Evolutionary conservation across 2,329 filamentous ascomycete species (phyloP), one percentile per base, ranked within the genome.

Genomic region (Fusarium oxysporum): DNA sequence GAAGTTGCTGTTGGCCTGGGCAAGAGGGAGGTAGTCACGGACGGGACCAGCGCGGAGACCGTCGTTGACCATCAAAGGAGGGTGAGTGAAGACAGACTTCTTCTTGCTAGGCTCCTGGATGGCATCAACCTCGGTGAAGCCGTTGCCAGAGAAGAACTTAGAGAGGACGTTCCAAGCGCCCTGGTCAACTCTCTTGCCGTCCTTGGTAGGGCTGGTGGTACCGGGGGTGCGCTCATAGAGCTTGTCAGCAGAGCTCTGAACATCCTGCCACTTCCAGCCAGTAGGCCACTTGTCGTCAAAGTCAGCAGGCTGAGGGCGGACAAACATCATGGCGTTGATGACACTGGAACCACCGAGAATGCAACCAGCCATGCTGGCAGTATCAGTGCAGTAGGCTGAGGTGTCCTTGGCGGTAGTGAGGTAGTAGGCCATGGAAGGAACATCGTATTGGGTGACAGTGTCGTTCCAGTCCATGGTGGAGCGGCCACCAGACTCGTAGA

Each of bases 321-420:
- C 92, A 88, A 90, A 93, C 38, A 93, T 84, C 48, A 90, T 91
- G 56, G 91, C 89, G 73, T 93, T 93, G 76, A 93, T 85, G 33
- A 90, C 88, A 19, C 89, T 88, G 12, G 90, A 89, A 62, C 92
- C 92, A 54, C 92, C 92, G 6, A 93, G 86, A 47, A 93, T 85
- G 70, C 92, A 93, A 19, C 91, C 92, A 17, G 91, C 90, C 90
- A 93, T 92, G 76, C 92, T 89, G 70, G 92, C 91, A n/a, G 89
- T 90, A 78, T 93, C 92, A 4, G 75, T 73, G 51, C 86, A 86
- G 80, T 92, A 93, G 40, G 89, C 88, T 74, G 92, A 89, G 33
- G 90, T 90, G 8, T 84, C 84, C 14, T 88, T 90, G 76, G 92
- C 86, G 8, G 85, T 82, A 87, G 90, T 92, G 73, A 93, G 92